Percentiles rank a stretch among this genome's conserved stretches.
phyloP scores from a whole-genome alignment of 192 early-diverging fungal species.

The Coemansia sp. region DNA sequence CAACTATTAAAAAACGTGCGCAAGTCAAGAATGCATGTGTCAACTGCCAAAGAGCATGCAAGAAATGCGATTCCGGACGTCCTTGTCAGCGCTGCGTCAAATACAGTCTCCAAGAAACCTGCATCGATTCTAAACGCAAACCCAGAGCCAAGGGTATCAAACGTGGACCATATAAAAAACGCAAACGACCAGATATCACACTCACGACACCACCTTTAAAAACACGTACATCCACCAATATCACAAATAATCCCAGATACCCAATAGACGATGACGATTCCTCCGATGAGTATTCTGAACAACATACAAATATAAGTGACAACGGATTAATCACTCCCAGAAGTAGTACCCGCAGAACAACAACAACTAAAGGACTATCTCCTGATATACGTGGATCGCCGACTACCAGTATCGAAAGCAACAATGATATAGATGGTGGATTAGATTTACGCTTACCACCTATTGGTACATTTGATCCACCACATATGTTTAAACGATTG shows the following conservation, averaged over 20 bases:
- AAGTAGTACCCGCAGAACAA: no score
- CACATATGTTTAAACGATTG: neutral
- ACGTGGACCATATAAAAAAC: constrained; percentile 78
- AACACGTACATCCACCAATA: neutral
- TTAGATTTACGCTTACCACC: neutral
- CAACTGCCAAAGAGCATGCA: constrained; percentile 86
- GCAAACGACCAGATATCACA: constrained; percentile 10
- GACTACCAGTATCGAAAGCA: no score
- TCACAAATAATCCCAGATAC: no score
- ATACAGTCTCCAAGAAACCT: constrained; percentile 65
- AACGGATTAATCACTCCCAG: no score
- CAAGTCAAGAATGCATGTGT: constrained; percentile 92
- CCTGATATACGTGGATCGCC: no score
- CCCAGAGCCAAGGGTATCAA: constrained; percentile 81
- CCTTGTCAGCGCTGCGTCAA: constrained; percentile 83
- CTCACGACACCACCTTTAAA: neutral
- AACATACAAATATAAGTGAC: no score
- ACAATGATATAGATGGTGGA: no score
- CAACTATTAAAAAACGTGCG: constrained; percentile 56
- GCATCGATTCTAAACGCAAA: constrained; percentile 76
- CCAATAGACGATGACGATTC: no score
- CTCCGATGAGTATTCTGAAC: no score
- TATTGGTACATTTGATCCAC: constrained; percentile 7
- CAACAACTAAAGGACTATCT: no score
- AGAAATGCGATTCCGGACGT: constrained; percentile 84